Percentiles rank a stretch among this genome's conserved stretches.
These are phyloP conservation scores for Lyophyllum decastes DNA, from an alignment of 768 basidiomycete species.

Conservation along the genomic window DNA sequence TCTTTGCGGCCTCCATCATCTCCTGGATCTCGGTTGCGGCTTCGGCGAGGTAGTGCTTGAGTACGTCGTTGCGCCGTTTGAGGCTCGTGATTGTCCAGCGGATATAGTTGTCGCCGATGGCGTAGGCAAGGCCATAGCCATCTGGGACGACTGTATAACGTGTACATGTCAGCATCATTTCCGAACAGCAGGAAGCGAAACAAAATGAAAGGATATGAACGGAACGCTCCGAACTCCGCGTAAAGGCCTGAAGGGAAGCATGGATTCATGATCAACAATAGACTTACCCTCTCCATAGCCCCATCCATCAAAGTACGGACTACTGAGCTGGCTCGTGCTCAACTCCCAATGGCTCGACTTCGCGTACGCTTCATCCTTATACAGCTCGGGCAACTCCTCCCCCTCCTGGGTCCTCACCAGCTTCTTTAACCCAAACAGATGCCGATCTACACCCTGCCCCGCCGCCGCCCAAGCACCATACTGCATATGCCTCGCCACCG, in stretches of 20 bases:
- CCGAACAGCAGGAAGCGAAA: no score
- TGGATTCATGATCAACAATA: no score
- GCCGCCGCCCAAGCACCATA: conserved; percentile 93
- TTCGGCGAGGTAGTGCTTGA: conserved; percentile 53
- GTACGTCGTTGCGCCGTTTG: conserved; percentile 52
- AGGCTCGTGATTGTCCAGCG: conserved; percentile 89
- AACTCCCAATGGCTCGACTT: conserved; percentile 89
- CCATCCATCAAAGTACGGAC: conserved; percentile 88
- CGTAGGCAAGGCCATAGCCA: conserved; percentile 90
- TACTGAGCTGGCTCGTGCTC: conserved; percentile 86
- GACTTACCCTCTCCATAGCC: conserved; percentile 55
- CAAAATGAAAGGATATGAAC: no score
- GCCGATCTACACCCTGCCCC: conserved; percentile 92
- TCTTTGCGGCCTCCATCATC: conserved; percentile 20
- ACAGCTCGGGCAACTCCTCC: conserved; percentile 74
- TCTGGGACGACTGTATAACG: conserved; percentile 73
- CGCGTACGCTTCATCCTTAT: conserved; percentile 68
- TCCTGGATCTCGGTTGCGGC: conserved; percentile 21
- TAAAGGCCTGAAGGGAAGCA: no score
- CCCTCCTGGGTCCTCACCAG: conserved; percentile 57
- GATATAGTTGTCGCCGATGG: conserved; percentile 82
- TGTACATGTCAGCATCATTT: not conserved
- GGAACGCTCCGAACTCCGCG: no score
- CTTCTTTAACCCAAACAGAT: conserved; percentile 92
- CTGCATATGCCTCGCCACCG: conserved; percentile 80